phyloP scores from a whole-genome alignment of 2,329 filamentous ascomycete species.

The Diaporthe ampelina region DNA sequence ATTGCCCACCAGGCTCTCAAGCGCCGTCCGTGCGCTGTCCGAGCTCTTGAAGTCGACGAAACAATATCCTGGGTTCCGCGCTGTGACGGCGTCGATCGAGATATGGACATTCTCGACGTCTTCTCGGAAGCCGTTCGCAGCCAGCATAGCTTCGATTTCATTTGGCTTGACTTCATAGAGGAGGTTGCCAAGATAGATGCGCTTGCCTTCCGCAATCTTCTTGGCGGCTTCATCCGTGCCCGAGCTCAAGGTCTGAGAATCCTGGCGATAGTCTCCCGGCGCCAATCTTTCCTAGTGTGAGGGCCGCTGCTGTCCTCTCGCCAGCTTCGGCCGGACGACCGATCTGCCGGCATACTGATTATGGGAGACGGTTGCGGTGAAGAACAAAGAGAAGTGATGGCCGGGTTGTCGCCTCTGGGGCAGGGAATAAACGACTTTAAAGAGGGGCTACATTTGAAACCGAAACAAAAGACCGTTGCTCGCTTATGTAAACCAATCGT shows the following conservation, averaged over 20 bases:
- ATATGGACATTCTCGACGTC: conserved; percentile 73
- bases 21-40: conserved; percentile 69
- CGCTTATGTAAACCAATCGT: no score
- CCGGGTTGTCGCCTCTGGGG: neutral
- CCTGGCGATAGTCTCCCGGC: neutral
- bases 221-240: neutral
- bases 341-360: neutral
- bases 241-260: neutral
- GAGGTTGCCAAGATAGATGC: conserved; percentile 77
- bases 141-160: conserved; percentile 54
- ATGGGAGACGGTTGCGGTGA: neutral
- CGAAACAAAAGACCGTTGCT: no score
- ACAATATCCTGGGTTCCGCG: conserved; percentile 78
- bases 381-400: neutral
- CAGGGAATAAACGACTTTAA: neutral
- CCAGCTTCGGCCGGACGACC: neutral
- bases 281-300: neutral
- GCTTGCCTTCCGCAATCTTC: conserved; percentile 48
- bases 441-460: no score
- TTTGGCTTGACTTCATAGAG: conserved; percentile 63
- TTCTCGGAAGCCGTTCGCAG: conserved; percentile 50
- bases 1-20: conserved; percentile 68
- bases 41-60: conserved; percentile 60
- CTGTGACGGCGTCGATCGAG: conserved; percentile 76
- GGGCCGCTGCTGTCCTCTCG: neutral